Base-by-base conservation (phyloP, 1,284 basidiomycete species). In the Irpex lacteus region DNA sequence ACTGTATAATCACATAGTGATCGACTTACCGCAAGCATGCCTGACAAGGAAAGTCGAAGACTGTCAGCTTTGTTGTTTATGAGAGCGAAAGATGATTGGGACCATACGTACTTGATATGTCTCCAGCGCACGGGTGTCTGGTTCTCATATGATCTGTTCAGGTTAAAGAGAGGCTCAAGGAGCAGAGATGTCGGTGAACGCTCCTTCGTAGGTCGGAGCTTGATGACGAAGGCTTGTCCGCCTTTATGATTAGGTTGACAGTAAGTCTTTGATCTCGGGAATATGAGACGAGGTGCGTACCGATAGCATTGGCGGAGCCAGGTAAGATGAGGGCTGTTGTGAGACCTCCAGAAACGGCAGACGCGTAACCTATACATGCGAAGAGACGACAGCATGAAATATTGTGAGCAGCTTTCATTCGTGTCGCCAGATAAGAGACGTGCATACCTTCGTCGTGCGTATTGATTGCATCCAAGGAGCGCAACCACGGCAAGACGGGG, bases 271-370 rank as follows among this genome's bases (percentile, higher is more conserved):
- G 32, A 34, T 34, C 6, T 34, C 32, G 32, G 32, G 32, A 1
- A 34, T 34, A 34, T 6, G 36, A 21, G 18, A 36, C 47, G 34
- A 44, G 15, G 19, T 38, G n/a, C 18, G 50, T 61, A 66, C 65
- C 65, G 44, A 66, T 66, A n/a, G 82, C 83, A 72, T 83, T 76
- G 13, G 79, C 82, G 11, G 81, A 84, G 0, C 88, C 87, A 0
- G 87, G 88, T 0, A 89, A 77, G 15, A 89, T 77, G 59, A 92
- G 80, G 0, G 89, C 82, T 1, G 90, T 89, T 0, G 91, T 93
- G n/a, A 93, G 83, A 7, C 86, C 87, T 2, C 82, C 82, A 8
- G 87, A 76, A 53, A 89, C 80, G 4, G 85, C 81, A 18, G 54
- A 58, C 5, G 65, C 65, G 49, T 13, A 87, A 75, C 4, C 68